Percentiles rank a stretch among this genome's conserved stretches.
Evolutionary conservation across 192 early-diverging fungal genomes (phyloP).

Genomic region (Backusella australiensis): DNA sequence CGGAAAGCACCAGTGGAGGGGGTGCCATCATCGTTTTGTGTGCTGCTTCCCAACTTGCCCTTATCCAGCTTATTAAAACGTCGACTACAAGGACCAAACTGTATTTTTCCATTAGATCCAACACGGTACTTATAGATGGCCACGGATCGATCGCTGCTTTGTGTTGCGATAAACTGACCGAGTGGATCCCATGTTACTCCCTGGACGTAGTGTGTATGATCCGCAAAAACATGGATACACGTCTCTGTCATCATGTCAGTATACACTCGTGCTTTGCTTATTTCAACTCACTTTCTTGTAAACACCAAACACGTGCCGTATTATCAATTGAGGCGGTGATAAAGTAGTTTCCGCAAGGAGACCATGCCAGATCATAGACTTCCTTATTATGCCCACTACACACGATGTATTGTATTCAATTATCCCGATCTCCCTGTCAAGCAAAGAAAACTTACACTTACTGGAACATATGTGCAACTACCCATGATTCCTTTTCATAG

Average conservation of each 20-base stretch:
- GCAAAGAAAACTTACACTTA: slow-evolving; percentile 27
- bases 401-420: not conserved
- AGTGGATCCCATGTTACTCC: slow-evolving; percentile 96
- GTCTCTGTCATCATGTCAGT: slow-evolving; percentile 40
- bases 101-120: slow-evolving; percentile 8
- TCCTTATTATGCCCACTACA: slow-evolving; percentile 71
- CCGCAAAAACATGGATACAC: slow-evolving; percentile 71
- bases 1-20: slow-evolving; percentile 38
- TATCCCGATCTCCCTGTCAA: too few relatives aligned
- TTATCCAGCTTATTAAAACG: slow-evolving; percentile 17
- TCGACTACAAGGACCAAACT: slow-evolving; percentile 16
- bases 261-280: too few relatives aligned
- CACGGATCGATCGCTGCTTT: slow-evolving; percentile 83
- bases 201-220: slow-evolving; percentile 95
- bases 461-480: slow-evolving; percentile 63
- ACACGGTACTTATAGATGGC: slow-evolving; percentile 20
- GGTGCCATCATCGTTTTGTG: not conserved
- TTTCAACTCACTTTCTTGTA: slow-evolving; percentile 55
- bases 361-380: slow-evolving; percentile 94
- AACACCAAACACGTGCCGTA: slow-evolving; percentile 83
- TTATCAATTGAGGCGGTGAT: slow-evolving; percentile 88
- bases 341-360: slow-evolving; percentile 78
- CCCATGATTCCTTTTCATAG: slow-evolving; percentile 76
- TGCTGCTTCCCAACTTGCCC: not conserved
- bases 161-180: slow-evolving; percentile 82